Evolutionary conservation across 192 early-diverging fungal genomes (phyloP).

Genomic region (Umbelopsis ramanniana): DNA sequence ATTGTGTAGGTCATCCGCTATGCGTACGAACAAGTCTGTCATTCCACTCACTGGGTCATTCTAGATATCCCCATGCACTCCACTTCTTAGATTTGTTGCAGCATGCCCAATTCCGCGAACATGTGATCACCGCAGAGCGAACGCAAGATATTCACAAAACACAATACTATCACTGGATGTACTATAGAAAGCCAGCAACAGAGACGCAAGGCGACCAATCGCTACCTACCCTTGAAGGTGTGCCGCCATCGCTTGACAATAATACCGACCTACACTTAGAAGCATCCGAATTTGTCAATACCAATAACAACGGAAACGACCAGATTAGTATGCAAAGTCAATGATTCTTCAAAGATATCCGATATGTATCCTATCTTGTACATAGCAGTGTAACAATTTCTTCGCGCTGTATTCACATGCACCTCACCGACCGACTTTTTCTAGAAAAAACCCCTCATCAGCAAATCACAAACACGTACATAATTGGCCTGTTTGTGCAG

Average conservation of each 20-base stretch:
- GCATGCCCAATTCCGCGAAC: slow-evolving; percentile 77
- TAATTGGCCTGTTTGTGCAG: background rate
- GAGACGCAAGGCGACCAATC: background rate
- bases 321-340: slow-evolving; percentile 11
- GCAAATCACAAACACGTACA: too few relatives aligned
- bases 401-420: background rate
- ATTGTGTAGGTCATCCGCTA: slow-evolving; percentile 62
- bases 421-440: too few relatives aligned
- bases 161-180: slow-evolving; percentile 82
- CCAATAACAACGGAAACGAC: background rate
- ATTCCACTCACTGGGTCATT: background rate
- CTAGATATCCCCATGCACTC: slow-evolving; percentile 87
- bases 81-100: slow-evolving; percentile 88
- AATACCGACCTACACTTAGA: background rate
- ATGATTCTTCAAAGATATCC: background rate
- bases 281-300: slow-evolving; percentile 2
- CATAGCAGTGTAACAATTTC: background rate
- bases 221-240: slow-evolving; percentile 9
- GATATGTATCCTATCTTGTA: background rate
- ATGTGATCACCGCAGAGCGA: slow-evolving; percentile 72
- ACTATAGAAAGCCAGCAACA: slow-evolving; percentile 49
- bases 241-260: background rate
- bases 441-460: too few relatives aligned
- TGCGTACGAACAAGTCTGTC: background rate
- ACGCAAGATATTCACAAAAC: slow-evolving; percentile 75